Conservation (phyloP, 176 grass and related monocot genomes). For the Canna indica region DNA sequence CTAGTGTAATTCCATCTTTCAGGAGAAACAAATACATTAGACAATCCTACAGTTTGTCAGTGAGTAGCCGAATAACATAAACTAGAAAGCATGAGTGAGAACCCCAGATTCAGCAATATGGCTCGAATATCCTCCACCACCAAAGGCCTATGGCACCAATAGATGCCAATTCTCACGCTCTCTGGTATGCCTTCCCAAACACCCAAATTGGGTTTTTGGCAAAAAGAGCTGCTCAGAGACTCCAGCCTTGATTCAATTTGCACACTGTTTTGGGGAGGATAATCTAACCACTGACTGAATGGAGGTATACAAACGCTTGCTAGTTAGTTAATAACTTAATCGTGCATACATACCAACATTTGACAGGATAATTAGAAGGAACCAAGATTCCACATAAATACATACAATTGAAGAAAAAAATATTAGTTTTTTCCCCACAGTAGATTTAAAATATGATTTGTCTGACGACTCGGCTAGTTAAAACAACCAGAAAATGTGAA, state of each 20-base stretch:
- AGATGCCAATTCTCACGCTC: constrained; percentile 12
- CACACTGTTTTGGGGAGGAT: not conserved
- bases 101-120: not conserved
- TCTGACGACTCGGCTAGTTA: no score
- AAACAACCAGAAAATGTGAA: no score
- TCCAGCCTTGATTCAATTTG: constrained; percentile 7
- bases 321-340: no score
- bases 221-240: constrained; percentile 10
- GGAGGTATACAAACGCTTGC: not conserved
- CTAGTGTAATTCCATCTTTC: no score
- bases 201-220: constrained; percentile 1
- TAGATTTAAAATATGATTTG: no score
- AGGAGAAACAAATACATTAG: no score
- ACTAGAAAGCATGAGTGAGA: not conserved
- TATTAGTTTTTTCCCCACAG: no score
- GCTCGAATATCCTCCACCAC: not conserved
- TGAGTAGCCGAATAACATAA: not conserved
- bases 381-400: no score
- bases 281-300: not conserved
- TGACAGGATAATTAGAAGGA: no score
- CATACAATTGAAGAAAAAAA: no score
- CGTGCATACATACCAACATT: no score
- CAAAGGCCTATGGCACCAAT: constrained; percentile 8
- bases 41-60: not conserved
- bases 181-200: constrained; percentile 7